Evolutionary conservation across 805 yeast genomes (phyloP).

Genomic region (Candida krabiensis): DNA sequence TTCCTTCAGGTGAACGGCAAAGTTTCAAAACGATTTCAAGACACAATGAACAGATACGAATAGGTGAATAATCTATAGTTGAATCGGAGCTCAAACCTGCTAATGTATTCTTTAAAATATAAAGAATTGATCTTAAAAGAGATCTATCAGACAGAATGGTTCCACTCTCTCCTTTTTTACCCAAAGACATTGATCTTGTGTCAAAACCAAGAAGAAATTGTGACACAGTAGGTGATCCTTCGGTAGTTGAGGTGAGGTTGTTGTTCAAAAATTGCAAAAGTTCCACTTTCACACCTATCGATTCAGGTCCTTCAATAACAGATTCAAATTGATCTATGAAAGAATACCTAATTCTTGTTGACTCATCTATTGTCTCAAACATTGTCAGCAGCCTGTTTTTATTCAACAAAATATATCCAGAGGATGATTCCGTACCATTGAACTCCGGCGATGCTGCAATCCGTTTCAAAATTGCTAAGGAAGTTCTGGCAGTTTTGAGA

Average conservation of each 20-base stretch:
- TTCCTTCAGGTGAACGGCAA: conserved; percentile 57
- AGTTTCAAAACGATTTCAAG: conserved; percentile 65
- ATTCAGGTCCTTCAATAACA: conserved; percentile 37
- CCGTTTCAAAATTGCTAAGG: conserved; percentile 53
- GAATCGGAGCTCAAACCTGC: conserved; percentile 36
- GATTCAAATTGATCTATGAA: conserved; percentile 67
- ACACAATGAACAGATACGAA: conserved; percentile 55
- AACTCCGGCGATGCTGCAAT: conserved; percentile 49
- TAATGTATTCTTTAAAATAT: conserved; percentile 49
- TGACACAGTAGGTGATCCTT: conserved; percentile 49
- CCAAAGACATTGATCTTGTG: conserved; percentile 47
- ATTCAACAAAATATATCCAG: conserved; percentile 33
- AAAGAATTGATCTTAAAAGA: conserved; percentile 53
- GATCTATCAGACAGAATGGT: conserved; percentile 56
- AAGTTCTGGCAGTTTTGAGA: conserved; percentile 46
- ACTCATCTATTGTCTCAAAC: conserved; percentile 75
- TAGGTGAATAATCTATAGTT: conserved; percentile 51
- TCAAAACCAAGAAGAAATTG: conserved; percentile 82
- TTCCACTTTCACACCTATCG: conserved; percentile 51
- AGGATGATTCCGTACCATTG: conserved; percentile 21
- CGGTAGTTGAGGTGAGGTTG: conserved; percentile 42
- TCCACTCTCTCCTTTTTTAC: conserved; percentile 43
- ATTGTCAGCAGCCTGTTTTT: conserved; percentile 67
- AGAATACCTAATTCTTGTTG: conserved; percentile 68
- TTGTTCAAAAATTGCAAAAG: conserved; percentile 57